phyloP scores from a whole-genome alignment of 163 green algal species.

The Smithsoniella earleae region DNA sequence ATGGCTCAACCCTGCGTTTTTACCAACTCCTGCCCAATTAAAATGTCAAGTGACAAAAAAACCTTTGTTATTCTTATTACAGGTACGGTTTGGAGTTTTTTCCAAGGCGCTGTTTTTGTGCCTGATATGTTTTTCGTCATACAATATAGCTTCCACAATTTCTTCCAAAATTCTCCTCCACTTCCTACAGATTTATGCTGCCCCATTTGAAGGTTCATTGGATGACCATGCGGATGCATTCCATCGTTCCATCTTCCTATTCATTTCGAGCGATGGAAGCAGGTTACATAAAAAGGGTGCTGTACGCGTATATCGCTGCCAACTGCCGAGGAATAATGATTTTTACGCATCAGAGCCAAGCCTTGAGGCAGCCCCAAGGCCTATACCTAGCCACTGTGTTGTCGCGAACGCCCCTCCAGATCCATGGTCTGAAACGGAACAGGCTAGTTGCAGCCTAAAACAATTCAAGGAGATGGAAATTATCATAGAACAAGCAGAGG shows the following conservation, averaged over 20 bases:
- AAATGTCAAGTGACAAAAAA: constrained; percentile 46
- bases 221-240: constrained; percentile 51
- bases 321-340: constrained; percentile 62
- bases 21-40: constrained; percentile 52
- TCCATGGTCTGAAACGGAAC: constrained; percentile 18
- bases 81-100: constrained; percentile 34
- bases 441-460: too few relatives aligned
- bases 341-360: constrained; percentile 59
- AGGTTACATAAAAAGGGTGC: constrained; percentile 45
- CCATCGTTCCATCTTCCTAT: constrained; percentile 67
- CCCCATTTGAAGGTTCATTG: constrained; percentile 37
- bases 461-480: constrained; percentile 53
- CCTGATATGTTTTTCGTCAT: not conserved
- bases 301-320: constrained; percentile 66
- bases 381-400: not conserved
- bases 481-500: constrained; percentile 56
- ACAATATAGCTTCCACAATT: not conserved
- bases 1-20: constrained; percentile 69
- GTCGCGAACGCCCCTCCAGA: too few relatives aligned
- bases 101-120: not conserved
- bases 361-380: constrained; percentile 18
- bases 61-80: constrained; percentile 60
- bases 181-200: constrained; percentile 1
- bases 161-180: not conserved
- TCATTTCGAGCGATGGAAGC: constrained; percentile 50